A percentile compares a stretch with the other conserved stretches of the same genome.
phyloP scores from a whole-genome alignment of 2,329 filamentous ascomycete genomes.

The Lecanicillium sp. region DNA sequence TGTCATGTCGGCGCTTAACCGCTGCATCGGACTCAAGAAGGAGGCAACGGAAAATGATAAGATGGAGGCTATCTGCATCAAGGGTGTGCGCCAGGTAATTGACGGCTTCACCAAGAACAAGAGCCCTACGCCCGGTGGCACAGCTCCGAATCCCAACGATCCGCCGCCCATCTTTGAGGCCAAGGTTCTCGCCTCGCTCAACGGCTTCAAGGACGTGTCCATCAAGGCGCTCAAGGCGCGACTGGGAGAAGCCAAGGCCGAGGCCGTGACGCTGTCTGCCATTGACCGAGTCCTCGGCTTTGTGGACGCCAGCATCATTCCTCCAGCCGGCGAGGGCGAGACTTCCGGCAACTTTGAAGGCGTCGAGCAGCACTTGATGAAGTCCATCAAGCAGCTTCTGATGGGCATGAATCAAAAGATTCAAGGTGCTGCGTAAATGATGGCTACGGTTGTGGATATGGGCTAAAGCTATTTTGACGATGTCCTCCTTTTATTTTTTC shows the following conservation, averaged over 20 bases:
- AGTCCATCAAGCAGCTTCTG: conserved; percentile 30
- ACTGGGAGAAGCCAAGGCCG: conserved; percentile 32
- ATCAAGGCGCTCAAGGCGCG: conserved; percentile 32
- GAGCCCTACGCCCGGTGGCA: conserved; percentile 23
- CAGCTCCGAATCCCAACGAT: conserved; percentile 16
- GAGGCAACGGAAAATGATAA: conserved; percentile 35
- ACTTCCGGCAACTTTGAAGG: conserved; percentile 26
- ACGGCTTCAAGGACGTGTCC: conserved; percentile 38
- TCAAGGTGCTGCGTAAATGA: conserved; percentile 10
- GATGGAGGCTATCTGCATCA: conserved; percentile 39
- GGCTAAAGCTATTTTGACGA: too few relatives aligned
- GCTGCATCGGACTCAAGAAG: conserved; percentile 39
- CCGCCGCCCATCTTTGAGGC: conserved; percentile 26
- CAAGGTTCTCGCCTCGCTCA: conserved; percentile 32
- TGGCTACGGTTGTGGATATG: too few relatives aligned
- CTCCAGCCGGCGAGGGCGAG: conserved; percentile 24
- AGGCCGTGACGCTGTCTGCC: conserved; percentile 40
- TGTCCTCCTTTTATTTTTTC: too few relatives aligned
- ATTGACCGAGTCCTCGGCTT: conserved; percentile 43
- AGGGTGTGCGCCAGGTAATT: conserved; percentile 33
- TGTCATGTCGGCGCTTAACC: conserved; percentile 46
- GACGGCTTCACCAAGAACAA: conserved; percentile 33
- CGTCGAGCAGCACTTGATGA: conserved; percentile 33
- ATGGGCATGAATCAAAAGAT: conserved; percentile 32
- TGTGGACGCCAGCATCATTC: conserved; percentile 33